Evolutionary conservation across 2,329 filamentous ascomycete genomes (phyloP).

Genomic region (Ceratocystis eucalypticola): DNA sequence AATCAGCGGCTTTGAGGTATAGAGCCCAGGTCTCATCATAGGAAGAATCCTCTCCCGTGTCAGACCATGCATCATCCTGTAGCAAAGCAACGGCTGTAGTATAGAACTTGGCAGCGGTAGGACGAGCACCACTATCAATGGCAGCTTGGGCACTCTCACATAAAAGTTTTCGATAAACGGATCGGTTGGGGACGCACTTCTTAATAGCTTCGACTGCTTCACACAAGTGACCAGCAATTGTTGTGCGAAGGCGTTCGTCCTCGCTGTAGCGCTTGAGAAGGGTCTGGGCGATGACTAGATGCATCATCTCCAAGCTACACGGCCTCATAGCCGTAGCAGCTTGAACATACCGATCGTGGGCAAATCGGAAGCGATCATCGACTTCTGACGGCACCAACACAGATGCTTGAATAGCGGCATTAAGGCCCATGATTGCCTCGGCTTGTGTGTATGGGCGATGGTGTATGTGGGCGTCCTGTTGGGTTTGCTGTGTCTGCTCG

Average conservation of each 20-base stretch:
- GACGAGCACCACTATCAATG: slow-evolving; percentile 67
- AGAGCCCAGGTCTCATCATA: slow-evolving; percentile 79
- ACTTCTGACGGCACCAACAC: slow-evolving; percentile 69
- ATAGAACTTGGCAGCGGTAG: slow-evolving; percentile 73
- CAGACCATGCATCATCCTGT: slow-evolving; percentile 65
- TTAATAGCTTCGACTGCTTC: slow-evolving; percentile 64
- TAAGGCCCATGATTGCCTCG: slow-evolving; percentile 64
- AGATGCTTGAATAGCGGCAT: slow-evolving; percentile 65
- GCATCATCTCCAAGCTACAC: slow-evolving; percentile 63
- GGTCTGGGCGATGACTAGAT: slow-evolving; percentile 74
- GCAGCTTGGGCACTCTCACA: slow-evolving; percentile 67
- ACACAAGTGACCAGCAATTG: slow-evolving; percentile 68
- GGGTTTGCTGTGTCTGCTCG: neutral
- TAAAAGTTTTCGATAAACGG: slow-evolving; percentile 59
- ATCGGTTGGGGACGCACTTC: slow-evolving; percentile 43
- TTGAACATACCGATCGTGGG: slow-evolving; percentile 74
- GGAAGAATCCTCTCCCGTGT: slow-evolving; percentile 48
- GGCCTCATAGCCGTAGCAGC: slow-evolving; percentile 58
- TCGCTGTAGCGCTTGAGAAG: slow-evolving; percentile 57
- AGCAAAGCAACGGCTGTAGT: slow-evolving; percentile 63
- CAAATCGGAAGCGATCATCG: slow-evolving; percentile 78
- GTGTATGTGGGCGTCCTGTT: slow-evolving; percentile 26
- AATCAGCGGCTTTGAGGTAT: slow-evolving; percentile 67
- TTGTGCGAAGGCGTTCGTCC: slow-evolving; percentile 53
- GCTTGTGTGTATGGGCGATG: slow-evolving; percentile 39